Percentiles rank a stretch among this genome's conserved stretches.
These are phyloP conservation scores for Scenedesmus sp. DNA, from an alignment of 163 green algal genomes.

Conservation along the genomic window DNA sequence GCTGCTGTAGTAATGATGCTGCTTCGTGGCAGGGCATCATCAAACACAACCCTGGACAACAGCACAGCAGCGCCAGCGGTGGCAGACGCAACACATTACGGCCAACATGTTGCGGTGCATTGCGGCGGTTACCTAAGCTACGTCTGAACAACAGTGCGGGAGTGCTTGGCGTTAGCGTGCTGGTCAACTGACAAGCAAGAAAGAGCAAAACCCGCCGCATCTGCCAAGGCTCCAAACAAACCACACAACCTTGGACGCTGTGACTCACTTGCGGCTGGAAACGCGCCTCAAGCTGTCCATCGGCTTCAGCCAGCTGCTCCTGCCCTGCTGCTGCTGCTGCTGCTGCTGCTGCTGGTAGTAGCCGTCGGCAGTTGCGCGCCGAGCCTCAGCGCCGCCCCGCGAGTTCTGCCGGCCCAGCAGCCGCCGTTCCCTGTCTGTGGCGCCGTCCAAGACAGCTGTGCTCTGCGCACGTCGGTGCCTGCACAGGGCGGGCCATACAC, in stretches of 20 bases:
- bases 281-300: slow-evolving; percentile 25
- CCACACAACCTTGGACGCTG: not conserved
- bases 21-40: not conserved
- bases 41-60: not conserved
- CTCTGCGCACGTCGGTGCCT: slow-evolving; percentile 4
- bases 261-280: slow-evolving; percentile 2
- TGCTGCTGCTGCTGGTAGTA: slow-evolving; percentile 19
- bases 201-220: not conserved
- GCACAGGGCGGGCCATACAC: too few species aligned
- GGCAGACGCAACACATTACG: not conserved
- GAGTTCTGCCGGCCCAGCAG: not conserved
- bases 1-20: slow-evolving; percentile 17
- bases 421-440: not conserved
- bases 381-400: not conserved
- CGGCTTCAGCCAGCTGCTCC: not conserved
- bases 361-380: not conserved
- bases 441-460: not conserved
- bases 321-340: not conserved
- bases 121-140: too few species aligned
- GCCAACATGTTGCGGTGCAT: not conserved
- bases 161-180: not conserved
- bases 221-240: not conserved
- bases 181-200: not conserved
- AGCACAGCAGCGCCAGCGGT: not conserved
- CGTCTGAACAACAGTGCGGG: not conserved